Base-by-base conservation (phyloP, 163 green algal genomes). In the Coccomyxa subellipsoidea region DNA sequence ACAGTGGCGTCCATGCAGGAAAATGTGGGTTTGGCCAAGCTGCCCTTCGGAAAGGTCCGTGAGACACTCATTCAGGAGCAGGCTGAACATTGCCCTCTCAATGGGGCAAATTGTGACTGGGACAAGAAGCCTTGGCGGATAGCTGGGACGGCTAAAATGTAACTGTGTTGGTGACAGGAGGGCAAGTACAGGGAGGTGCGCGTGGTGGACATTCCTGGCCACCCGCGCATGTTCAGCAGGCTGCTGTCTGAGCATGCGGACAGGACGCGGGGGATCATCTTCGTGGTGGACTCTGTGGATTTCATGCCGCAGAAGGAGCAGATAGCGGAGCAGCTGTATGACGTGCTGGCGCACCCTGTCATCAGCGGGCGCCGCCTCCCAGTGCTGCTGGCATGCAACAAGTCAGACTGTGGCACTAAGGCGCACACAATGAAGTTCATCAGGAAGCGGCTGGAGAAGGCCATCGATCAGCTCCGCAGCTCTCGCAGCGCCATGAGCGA, bases 371-470 rank as follows among this genome's bases (percentile, higher is more conserved):
- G 83, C n/a, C 80, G 88, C 27, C n/a, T 94, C 38, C 94, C 94
- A 0, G 39, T 97, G 54, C 83, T 97, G 75, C 76, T 97, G 80
- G 92, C 87, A 34, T 95, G 91, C 89, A 97, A 97, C 89, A 97
- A 97, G 84, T 83, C 86, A 38, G 94, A 97, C 80, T 82, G 88
- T 54, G 89, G 91, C 29, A 78, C 90, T n/a, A 91, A 89, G 66
- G 93, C 94, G 32, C 90, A 96, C 87, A 91, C 93, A 0, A 80
- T 91, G 34, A 90, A 95, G 12, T 97, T 97, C 80, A 89, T 97
- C 9, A 81, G 88, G 12, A 95, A 95, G 84, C 87, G 89, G 31
- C 84, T 97, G 40, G 93, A 97, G 82, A 92, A 91, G 81, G 94
- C 97, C 70, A 88, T 97, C 1, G 78, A 82, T 23, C n/a, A 37